A percentile compares a stretch with the other conserved stretches of the same genome.
Conservation (phyloP, 805 yeast species). For the Candida alai region DNA sequence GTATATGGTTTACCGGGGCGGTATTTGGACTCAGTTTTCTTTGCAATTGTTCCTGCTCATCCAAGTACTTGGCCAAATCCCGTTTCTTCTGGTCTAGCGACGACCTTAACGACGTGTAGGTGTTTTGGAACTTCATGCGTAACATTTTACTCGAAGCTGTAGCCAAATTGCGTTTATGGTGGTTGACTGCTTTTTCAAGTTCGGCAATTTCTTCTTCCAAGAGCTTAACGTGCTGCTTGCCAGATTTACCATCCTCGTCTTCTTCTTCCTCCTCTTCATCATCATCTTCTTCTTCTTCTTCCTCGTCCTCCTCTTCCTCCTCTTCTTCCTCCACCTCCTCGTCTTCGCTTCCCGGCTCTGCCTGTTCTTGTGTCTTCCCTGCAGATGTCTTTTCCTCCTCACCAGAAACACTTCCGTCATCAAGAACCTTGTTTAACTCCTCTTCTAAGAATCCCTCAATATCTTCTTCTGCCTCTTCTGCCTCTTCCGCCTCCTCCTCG, state of each 20-base stretch:
- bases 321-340: conserved; percentile 49
- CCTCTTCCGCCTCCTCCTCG: conserved; percentile 29
- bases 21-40: conserved; percentile 22
- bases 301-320: conserved; percentile 54
- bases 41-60: conserved; percentile 24
- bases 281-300: conserved; percentile 51
- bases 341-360: conserved; percentile 27
- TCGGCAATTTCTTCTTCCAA: conserved; percentile 84
- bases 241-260: conserved; percentile 50
- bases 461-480: conserved; percentile 25
- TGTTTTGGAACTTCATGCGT: conserved; percentile 80
- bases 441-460: conserved; percentile 42
- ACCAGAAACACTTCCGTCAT: conserved; percentile 28
- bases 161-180: conserved; percentile 67
- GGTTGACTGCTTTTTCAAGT: conserved; percentile 68
- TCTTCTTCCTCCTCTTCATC: conserved; percentile 48
- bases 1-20: conserved; percentile 23
- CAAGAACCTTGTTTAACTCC: conserved; percentile 56
- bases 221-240: conserved; percentile 52
- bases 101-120: conserved; percentile 69
- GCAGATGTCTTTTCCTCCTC: conserved; percentile 11
- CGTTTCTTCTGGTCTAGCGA: conserved; percentile 79
- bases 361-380: conserved; percentile 9
- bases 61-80: conserved; percentile 43
- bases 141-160: conserved; percentile 80